Evolutionary conservation across 495 filamentous ascomycete genomes (phyloP), one percentile per base, ranked within the genome.

Genomic region (Neohortaea acidophila): DNA sequence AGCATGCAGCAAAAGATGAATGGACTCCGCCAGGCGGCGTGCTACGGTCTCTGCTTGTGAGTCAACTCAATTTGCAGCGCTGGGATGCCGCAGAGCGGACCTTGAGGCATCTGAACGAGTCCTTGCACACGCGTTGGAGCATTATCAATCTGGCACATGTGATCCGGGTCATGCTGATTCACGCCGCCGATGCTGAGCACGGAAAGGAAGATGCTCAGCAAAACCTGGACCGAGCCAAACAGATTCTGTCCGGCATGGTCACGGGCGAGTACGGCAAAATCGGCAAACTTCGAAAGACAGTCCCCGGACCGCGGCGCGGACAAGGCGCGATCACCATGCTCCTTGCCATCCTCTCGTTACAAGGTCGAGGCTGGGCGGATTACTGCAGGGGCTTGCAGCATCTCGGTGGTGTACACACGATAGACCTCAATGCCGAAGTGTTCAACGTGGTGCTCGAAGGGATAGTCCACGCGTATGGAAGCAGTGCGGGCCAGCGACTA

Each of bases 371-470:
- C 13, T 51, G 39, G 44, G 28, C 48, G 11, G 20, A 13, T 3
- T 51, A 39, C 32, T 47, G 38, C 32, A 5, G 11, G n/a, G 13
- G n/a, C n/a, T n/a, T n/a, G n/a, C n/a, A n/a, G n/a, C n/a, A n/a
- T n/a, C n/a, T n/a, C n/a, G n/a, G n/a, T n/a, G n/a, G n/a, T n/a
- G n/a, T n/a, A n/a, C 28, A 36, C 26, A 28, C 3, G 17, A 45
- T 48, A 28, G 17, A 21, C 8, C 22, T 49, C 1, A 13, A 15
- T 1, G 28, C 38, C 1, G 34, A 5, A 30, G 51, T 65, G 17
- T 75, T 75, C 55, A 62, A 71, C 40, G 35, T 40, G 9, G 33
- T 74, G 21, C 55, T 75, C 12, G 47, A 59, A 13, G 64, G 62
- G 11, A 36, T 73, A 5, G 62, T 66, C n/a, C 60, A 71, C 22